These are phyloP conservation scores for Cercis canadensis DNA, from an alignment of 306 rosid genomes.

Conservation along the genomic window DNA sequence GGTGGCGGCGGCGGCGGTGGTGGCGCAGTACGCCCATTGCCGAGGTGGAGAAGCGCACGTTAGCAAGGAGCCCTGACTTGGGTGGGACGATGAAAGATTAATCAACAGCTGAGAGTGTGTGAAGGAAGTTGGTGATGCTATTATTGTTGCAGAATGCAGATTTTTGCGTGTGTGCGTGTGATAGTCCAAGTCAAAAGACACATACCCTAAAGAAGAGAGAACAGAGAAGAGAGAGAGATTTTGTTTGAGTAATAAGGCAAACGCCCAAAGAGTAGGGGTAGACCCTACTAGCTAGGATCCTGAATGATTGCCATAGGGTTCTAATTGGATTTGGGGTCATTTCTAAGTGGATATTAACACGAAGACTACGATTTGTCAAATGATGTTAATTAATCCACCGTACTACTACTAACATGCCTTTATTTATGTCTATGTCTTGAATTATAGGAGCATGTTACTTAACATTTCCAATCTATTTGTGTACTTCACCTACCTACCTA, in stretches of 20 bases:
- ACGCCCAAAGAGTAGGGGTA: too few relatives aligned
- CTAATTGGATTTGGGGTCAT: neutral
- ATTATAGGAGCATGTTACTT: too few relatives aligned
- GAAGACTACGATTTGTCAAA: neutral
- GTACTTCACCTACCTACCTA: too few relatives aligned
- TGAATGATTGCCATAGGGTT: slow-evolving; percentile 49
- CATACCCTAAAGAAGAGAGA: slow-evolving; percentile 33
- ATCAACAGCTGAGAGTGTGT: neutral
- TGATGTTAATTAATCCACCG: neutral
- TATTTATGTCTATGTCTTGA: too few relatives aligned
- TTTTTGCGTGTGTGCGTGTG: slow-evolving; percentile 41
- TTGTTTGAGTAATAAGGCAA: slow-evolving; percentile 50
- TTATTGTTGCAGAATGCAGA: slow-evolving; percentile 29
- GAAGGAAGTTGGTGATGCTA: slow-evolving; percentile 1
- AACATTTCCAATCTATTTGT: too few relatives aligned
- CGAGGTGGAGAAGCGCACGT: slow-evolving; percentile 46
- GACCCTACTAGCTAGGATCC: slow-evolving; percentile 5
- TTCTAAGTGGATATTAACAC: neutral
- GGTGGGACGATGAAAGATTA: neutral
- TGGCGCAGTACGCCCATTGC: slow-evolving; percentile 62
- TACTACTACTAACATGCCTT: neutral
- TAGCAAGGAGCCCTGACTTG: slow-evolving; percentile 2
- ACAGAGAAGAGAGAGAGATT: slow-evolving; percentile 5
- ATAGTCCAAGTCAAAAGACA: slow-evolving; percentile 62
- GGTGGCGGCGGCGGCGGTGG: slow-evolving; percentile 31